phyloP scores from a whole-genome alignment of 2,329 filamentous ascomycete species.

The Monilinia laxa region DNA sequence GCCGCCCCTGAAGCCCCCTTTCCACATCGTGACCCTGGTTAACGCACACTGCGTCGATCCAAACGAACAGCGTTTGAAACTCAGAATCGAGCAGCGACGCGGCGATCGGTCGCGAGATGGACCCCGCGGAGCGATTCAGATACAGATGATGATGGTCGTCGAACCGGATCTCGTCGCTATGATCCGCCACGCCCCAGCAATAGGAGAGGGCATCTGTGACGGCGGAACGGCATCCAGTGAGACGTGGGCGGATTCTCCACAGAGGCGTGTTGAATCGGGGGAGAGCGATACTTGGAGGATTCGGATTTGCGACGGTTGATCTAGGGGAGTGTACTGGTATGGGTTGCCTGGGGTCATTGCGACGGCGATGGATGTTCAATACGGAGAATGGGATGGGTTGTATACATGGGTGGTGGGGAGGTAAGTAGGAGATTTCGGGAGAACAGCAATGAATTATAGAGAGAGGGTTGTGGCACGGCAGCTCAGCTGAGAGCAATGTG shows the following conservation, averaged over 20 bases:
- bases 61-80: neutral
- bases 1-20: neutral
- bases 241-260: neutral
- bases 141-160: neutral
- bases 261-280: neutral
- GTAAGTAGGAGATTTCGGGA: neutral
- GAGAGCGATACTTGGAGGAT: neutral
- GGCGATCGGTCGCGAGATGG: neutral
- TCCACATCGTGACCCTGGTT: neutral
- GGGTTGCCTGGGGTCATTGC: neutral
- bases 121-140: neutral
- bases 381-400: neutral
- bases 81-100: too few species aligned
- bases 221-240: neutral
- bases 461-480: neutral
- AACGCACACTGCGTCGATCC: neutral
- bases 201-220: neutral
- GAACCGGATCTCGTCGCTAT: neutral
- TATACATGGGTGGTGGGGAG: too few species aligned
- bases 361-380: accelerated
- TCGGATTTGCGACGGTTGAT: neutral
- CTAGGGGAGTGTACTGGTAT: neutral
- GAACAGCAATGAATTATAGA: too few species aligned
- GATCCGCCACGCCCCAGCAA: neutral
- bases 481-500: neutral